Percentiles rank a stretch among this genome's conserved stretches.
phyloP scores from a whole-genome alignment of 2,329 filamentous ascomycete genomes.

The Fusarium abutilonis region DNA sequence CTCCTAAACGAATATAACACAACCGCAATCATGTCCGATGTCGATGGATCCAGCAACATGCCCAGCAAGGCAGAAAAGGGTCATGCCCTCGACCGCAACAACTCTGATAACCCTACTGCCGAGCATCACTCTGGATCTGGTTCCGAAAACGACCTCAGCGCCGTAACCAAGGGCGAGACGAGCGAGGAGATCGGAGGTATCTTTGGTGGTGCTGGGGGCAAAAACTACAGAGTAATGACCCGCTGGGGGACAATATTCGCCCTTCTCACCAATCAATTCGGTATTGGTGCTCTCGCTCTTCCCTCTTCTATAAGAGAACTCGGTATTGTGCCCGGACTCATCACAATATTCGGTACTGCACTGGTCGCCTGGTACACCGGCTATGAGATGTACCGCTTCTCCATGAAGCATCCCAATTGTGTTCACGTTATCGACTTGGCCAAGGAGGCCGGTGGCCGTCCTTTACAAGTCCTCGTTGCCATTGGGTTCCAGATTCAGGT shows the following conservation, averaged over 20 bases:
- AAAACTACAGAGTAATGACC: conserved; percentile 34
- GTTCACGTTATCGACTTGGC: conserved; percentile 75
- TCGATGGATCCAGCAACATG: neutral
- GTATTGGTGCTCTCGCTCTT: conserved; percentile 66
- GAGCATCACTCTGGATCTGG: conserved; percentile 9
- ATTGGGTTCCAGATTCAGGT: conserved; percentile 21
- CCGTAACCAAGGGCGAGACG: conserved; percentile 10
- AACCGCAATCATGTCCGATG: neutral
- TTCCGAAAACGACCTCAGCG: neutral
- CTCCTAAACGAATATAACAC: neutral
- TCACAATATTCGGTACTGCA: conserved; percentile 68
- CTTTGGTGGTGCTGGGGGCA: conserved; percentile 30
- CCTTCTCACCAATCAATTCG: conserved; percentile 40
- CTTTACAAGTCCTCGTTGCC: conserved; percentile 13
- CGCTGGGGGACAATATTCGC: conserved; percentile 35
- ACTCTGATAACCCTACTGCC: neutral
- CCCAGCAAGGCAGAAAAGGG: conserved; percentile 1
- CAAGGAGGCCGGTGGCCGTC: conserved; percentile 56
- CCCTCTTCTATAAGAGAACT: conserved; percentile 74
- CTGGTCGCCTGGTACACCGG: conserved; percentile 70
- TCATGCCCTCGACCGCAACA: neutral
- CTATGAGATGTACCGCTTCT: conserved; percentile 65
- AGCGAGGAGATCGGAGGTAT: conserved; percentile 19
- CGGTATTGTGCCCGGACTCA: conserved; percentile 72
- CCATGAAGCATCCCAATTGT: conserved; percentile 71